Conservation (phyloP, 495 filamentous ascomycete species). For the Tuber microsphaerosporum region DNA sequence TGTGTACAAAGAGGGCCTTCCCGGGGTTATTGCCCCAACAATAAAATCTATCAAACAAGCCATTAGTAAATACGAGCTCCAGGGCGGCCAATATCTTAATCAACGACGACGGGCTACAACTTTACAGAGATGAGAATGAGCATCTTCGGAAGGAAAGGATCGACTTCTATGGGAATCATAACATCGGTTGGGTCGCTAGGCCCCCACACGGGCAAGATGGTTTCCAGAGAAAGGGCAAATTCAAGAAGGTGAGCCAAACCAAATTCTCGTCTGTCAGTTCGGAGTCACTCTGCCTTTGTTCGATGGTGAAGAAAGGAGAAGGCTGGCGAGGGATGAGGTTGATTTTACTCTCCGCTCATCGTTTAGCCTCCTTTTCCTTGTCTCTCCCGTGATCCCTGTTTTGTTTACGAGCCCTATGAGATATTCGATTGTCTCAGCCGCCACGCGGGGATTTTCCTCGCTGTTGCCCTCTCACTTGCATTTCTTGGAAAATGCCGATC, state of each 20-base stretch:
- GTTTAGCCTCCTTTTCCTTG: conserved; percentile 7
- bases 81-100: conserved; percentile 76
- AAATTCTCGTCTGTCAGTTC: background rate
- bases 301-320: background rate
- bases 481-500: background rate
- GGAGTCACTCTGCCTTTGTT: background rate
- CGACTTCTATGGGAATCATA: conserved; percentile 56
- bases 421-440: conserved; percentile 17
- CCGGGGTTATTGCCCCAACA: conserved; percentile 43
- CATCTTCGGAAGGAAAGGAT: conserved; percentile 49
- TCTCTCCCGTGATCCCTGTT: background rate
- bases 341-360: conserved; percentile 3
- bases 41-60: conserved; percentile 42
- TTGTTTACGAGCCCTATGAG: conserved; percentile 14
- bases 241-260: conserved; percentile 44
- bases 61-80: conserved; percentile 61
- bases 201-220: conserved; percentile 58
- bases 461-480: background rate
- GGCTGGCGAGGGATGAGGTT: conserved; percentile 16
- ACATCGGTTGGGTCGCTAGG: conserved; percentile 72
- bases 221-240: conserved; percentile 55
- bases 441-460: background rate
- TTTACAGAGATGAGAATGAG: conserved; percentile 50
- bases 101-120: conserved; percentile 71
- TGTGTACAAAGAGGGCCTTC: conserved; percentile 66